Conservation (phyloP, 306 rosid genomes). For the Prunus campanulata region DNA sequence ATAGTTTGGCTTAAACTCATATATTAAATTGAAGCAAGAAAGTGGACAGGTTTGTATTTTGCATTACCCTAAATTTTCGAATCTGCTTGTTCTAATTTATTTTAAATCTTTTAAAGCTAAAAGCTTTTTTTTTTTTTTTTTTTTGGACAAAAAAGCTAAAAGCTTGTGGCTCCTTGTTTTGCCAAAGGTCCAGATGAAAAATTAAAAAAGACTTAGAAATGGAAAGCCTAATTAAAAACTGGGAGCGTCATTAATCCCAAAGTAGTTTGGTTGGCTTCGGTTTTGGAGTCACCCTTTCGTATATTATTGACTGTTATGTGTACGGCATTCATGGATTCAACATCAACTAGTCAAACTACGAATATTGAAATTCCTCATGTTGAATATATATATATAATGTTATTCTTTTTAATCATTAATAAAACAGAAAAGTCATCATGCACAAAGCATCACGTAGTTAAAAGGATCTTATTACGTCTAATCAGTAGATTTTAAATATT, state of each 20-base stretch:
- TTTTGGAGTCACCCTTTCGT: constrained; percentile 15
- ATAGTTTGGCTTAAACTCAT: neutral
- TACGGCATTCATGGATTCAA: constrained; percentile 46
- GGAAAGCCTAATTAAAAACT: neutral
- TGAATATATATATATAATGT: neutral
- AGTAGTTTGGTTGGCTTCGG: constrained; percentile 6
- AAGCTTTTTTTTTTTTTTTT: neutral
- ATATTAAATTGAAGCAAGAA: neutral
- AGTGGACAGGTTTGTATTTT: neutral
- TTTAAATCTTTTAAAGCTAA: neutral
- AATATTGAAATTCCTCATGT: neutral
- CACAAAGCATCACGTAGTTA: neutral
- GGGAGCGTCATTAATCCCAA: neutral
- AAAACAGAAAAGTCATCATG: neutral
- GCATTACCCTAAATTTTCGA: neutral
- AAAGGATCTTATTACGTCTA: neutral
- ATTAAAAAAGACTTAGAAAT: neutral
- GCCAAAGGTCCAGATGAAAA: neutral
- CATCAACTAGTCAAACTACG: constrained; percentile 26
- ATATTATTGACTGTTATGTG: constrained; percentile 13
- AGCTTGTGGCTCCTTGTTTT: neutral
- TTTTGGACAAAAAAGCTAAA: neutral
- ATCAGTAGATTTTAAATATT: no score
- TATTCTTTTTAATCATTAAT: neutral
- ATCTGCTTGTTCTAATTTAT: neutral